Percentiles rank a stretch among this genome's conserved stretches.
Evolutionary conservation across 148 eudicot genomes (phyloP).

Genomic region (Suaeda aralocaspica): DNA sequence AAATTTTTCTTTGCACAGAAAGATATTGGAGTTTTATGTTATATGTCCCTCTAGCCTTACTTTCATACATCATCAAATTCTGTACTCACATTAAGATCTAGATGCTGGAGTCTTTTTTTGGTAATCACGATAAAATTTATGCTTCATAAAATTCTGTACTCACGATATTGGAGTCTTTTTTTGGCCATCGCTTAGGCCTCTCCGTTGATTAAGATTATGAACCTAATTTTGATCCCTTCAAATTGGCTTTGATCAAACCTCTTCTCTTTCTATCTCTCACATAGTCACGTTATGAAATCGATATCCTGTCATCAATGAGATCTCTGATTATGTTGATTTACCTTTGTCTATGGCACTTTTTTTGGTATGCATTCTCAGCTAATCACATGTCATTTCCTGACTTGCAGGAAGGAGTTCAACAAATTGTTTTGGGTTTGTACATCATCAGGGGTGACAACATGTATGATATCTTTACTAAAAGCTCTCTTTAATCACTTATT

Average conservation of each 20-base stretch:
- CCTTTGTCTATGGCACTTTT: neutral
- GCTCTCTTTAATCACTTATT: neutral
- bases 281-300: neutral
- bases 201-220: neutral
- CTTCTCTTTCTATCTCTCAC: neutral
- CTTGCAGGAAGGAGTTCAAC: conserved; percentile 91
- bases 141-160: no score
- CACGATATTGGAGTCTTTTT: no score
- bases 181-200: neutral
- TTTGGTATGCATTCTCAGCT: neutral
- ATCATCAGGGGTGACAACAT: conserved; percentile 97
- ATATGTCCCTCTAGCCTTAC: no score
- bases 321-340: neutral
- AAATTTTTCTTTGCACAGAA: no score
- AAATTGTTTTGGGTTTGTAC: conserved; percentile 88
- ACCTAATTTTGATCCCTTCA: neutral
- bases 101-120: no score
- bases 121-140: no score
- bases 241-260: neutral
- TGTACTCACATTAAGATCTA: no score
- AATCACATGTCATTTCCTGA: conserved; percentile 20
- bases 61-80: no score
- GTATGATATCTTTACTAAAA: conserved; percentile 38
- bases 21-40: no score
- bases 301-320: neutral